These are phyloP conservation scores for Aspergillus haitiensis DNA, from an alignment of 495 filamentous ascomycete genomes.

Conservation along the genomic window DNA sequence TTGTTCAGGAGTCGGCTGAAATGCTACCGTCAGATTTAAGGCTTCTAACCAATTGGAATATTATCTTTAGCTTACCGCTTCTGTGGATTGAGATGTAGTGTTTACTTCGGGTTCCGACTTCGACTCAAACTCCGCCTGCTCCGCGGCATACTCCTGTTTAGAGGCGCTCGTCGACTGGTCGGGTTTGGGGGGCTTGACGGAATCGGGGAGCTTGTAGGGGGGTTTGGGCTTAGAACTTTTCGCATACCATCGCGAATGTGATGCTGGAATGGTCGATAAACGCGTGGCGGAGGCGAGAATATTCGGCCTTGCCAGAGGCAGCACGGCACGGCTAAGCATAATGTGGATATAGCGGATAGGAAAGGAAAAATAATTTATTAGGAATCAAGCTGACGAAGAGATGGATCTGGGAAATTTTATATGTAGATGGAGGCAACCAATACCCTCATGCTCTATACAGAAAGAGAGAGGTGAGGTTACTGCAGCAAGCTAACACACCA, in stretches of 20 bases:
- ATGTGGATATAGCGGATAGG: slow-evolving; percentile 14
- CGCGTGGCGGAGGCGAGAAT: slow-evolving; percentile 42
- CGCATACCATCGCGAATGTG: slow-evolving; percentile 48
- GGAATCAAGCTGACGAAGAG: neutral
- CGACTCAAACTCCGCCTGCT: slow-evolving; percentile 49
- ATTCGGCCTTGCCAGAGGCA: slow-evolving; percentile 49
- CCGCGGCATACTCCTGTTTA: slow-evolving; percentile 34
- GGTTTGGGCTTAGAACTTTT: slow-evolving; percentile 48
- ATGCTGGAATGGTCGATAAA: slow-evolving; percentile 33
- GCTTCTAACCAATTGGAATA: slow-evolving; percentile 16
- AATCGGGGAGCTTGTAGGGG: slow-evolving; percentile 46
- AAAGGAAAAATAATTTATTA: slow-evolving; percentile 4
- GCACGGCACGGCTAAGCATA: slow-evolving; percentile 50
- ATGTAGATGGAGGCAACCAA: slow-evolving; percentile 18
- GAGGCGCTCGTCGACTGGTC: slow-evolving; percentile 29
- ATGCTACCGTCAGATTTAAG: slow-evolving; percentile 30
- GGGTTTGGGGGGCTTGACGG: slow-evolving; percentile 32
- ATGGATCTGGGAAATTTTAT: slow-evolving; percentile 5
- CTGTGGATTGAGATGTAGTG: slow-evolving; percentile 30
- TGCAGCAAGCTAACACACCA: neutral
- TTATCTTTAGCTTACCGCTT: slow-evolving; percentile 31
- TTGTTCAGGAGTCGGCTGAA: slow-evolving; percentile 27
- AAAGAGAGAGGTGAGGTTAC: slow-evolving; percentile 1
- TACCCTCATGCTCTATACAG: slow-evolving; percentile 33
- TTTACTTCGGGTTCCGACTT: slow-evolving; percentile 39